These are phyloP conservation scores for Sordaria brevicollis DNA, from an alignment of 495 filamentous ascomycete species.

Conservation along the genomic window DNA sequence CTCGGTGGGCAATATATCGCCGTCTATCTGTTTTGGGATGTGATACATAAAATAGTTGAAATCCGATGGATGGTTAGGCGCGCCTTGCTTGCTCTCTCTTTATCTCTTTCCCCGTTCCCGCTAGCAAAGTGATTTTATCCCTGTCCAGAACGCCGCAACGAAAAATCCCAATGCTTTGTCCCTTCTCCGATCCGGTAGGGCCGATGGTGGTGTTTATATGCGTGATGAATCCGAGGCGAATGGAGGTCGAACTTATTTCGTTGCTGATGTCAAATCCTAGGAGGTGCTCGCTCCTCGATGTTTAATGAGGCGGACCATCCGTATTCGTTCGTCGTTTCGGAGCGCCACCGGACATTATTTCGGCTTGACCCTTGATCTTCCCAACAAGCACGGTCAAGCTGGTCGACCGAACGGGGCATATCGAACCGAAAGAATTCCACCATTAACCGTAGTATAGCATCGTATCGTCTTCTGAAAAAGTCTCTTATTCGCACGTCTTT, in stretches of 20 bases:
- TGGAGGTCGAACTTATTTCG: neutral
- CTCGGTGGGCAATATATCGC: neutral
- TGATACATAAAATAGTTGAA: neutral
- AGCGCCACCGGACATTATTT: neutral
- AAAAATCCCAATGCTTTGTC: neutral
- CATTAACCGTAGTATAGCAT: neutral
- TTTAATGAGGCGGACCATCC: neutral
- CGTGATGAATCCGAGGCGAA: neutral
- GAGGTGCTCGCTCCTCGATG: neutral
- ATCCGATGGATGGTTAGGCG: neutral
- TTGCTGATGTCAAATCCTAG: neutral
- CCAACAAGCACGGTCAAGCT: neutral
- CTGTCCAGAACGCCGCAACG: neutral
- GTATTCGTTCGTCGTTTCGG: neutral
- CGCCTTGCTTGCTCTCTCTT: neutral
- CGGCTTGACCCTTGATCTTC: neutral
- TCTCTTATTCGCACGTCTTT: neutral
- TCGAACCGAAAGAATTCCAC: neutral
- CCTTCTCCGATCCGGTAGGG: neutral
- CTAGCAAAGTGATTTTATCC: neutral
- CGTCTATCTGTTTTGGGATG: neutral
- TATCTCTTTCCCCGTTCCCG: neutral
- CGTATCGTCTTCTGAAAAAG: neutral
- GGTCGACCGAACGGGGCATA: neutral
- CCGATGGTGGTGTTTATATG: neutral